Conservation (phyloP, 2,329 filamentous ascomycete species). For the Cladophialophora chaetospira region DNA sequence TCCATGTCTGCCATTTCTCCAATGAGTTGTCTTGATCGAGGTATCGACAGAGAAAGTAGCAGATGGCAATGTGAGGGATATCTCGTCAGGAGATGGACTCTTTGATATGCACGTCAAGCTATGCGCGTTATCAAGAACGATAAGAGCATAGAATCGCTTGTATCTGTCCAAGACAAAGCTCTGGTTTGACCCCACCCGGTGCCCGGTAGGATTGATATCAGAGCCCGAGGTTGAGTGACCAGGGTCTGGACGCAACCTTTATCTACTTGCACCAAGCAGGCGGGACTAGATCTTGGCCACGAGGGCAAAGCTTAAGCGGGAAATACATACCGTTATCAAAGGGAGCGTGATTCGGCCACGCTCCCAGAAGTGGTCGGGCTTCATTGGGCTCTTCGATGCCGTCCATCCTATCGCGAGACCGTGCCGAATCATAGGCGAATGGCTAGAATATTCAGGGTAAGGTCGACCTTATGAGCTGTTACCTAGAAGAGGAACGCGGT, state of each 20-base stretch:
- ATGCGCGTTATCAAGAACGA: conserved; percentile 17
- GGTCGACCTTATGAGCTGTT: conserved; percentile 5
- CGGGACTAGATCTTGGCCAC: conserved; percentile 4
- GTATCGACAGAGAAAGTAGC: conserved; percentile 1
- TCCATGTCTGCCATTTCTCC: conserved; percentile 40
- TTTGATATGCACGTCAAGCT: neutral
- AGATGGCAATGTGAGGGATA: neutral
- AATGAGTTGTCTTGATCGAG: neutral
- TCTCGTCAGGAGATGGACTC: neutral
- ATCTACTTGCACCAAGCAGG: neutral
- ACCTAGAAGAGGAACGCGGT: conserved; percentile 6
- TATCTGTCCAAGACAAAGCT: conserved; percentile 2
- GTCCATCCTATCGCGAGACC: conserved; percentile 10
- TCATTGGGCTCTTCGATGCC: conserved; percentile 4
- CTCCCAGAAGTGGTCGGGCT: conserved; percentile 4
- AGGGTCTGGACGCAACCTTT: conserved; percentile 1
- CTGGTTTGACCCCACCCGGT: conserved; percentile 11
- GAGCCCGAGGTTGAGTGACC: neutral
- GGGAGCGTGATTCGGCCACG: conserved; percentile 3
- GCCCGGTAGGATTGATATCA: conserved; percentile 17
- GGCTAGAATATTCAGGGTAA: neutral
- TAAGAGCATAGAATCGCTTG: conserved; percentile 11
- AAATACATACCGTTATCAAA: conserved; percentile 3
- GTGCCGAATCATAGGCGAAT: neutral
- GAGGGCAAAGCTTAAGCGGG: neutral